Conservation (phyloP, 139 green algal species). For the Volvox reticuliferus region DNA sequence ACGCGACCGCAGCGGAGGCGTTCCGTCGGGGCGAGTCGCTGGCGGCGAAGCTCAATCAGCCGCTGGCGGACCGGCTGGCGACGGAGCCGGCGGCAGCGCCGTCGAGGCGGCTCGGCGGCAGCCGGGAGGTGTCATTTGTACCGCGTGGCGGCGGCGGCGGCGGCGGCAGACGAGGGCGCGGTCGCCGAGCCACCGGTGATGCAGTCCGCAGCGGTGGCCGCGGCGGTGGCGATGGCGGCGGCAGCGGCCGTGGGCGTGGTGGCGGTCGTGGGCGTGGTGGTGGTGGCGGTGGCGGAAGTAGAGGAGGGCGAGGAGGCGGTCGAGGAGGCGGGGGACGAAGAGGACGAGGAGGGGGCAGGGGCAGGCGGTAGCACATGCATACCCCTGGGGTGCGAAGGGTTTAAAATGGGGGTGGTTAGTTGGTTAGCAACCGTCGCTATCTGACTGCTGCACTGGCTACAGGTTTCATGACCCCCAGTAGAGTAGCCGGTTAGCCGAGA, state of each 20-base stretch:
- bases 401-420: too few species aligned
- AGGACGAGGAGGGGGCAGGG: not conserved
- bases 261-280: conserved; percentile 31
- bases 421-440: too few species aligned
- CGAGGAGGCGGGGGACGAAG: too few species aligned
- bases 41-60: conserved; percentile 61
- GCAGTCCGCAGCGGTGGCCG: not conserved
- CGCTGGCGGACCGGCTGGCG: conserved; percentile 69
- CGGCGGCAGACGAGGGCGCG: not conserved
- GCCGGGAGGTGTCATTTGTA: conserved; percentile 76
- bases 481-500: too few species aligned
- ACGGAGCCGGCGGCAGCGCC: not conserved
- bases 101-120: conserved; percentile 64
- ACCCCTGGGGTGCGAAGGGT: too few species aligned
- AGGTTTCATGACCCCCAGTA: too few species aligned
- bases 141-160: conserved; percentile 55
- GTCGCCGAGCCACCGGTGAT: not conserved
- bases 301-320: conserved; percentile 9
- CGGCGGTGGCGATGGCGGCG: not conserved
- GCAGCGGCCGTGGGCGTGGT: conserved; percentile 8
- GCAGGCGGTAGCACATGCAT: too few species aligned
- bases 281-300: not conserved
- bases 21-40: conserved; percentile 73
- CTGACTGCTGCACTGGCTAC: too few species aligned
- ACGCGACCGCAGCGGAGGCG: conserved; percentile 72